Evolutionary conservation across 495 filamentous ascomycete genomes (phyloP), one percentile per base, ranked within the genome.

Genomic region (Penicillium atrosanguineum): DNA sequence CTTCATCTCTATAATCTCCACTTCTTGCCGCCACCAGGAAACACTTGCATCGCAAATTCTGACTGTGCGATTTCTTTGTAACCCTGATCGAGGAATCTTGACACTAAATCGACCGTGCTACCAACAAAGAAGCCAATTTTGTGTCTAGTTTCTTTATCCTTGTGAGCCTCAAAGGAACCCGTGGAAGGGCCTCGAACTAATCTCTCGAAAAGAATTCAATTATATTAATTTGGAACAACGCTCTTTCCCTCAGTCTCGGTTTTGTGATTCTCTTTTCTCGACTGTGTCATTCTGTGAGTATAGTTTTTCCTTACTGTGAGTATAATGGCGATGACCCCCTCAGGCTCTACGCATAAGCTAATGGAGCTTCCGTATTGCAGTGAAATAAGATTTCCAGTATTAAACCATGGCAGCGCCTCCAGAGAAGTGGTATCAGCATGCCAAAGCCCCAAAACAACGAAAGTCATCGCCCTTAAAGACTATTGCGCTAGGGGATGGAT

Each of bases 71-170:
- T 20, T 7, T 19, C 38, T 40, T 20, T 40, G n/a, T 40, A 11
- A 19, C 2, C 36, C 15, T 48, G 14, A 15, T 2, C 38, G 36
- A 31, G 46, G 16, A 20, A 16, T 49, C 28, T 11, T 5, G 16
- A 16, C n/a, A 19, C 12, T 40, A 4, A 16, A 5, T 6, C 18
- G 16, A n/a, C 31, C 19, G 37, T 2, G 11, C 25, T 12, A 5
- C 3, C 12, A 40, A 41, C 47, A 49, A 49, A 49, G 37, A 25
- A 49, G 25, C 47, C 40, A 29, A 41, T 49, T 40, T 14, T 26
- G 16, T 49, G 12, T 25, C 18, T 15, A 47, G 0, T 11, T 19
- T 19, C 46, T 48, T 48, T 48, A 18, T 48, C 25, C n/a, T 14
- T 8, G 18, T 12, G 11, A 38, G 46, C 25, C 31, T 2, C 31